A percentile compares a stretch with the other conserved stretches of the same genome.
Conservation (phyloP, 805 yeast species). For the Candida sakaeoensis region DNA sequence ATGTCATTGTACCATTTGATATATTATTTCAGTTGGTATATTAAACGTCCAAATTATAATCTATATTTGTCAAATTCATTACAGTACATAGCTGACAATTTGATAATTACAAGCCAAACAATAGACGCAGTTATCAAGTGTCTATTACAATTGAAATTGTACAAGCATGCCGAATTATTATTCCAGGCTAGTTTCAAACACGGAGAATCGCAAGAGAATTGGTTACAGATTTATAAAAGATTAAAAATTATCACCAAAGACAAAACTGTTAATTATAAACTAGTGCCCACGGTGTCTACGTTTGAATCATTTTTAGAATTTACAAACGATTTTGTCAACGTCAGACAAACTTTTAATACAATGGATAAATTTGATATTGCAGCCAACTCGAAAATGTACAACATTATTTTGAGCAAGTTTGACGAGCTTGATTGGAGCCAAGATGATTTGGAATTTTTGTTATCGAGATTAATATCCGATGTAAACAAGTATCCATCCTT, state of each 20-base stretch:
- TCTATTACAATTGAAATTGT: conserved; percentile 6
- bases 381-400: conserved; percentile 28
- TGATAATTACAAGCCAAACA: background rate
- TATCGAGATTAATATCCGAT: background rate
- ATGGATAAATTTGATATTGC: conserved; percentile 27
- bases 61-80: conserved; percentile 1
- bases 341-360: conserved; percentile 13
- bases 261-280: conserved; percentile 6
- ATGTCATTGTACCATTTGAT: conserved; percentile 9
- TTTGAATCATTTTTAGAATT: conserved; percentile 19
- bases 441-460: conserved; percentile 4
- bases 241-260: conserved; percentile 14
- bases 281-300: conserved; percentile 24
- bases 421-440: conserved; percentile 7
- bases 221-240: conserved; percentile 14
- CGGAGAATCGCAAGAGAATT: conserved; percentile 6
- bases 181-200: conserved; percentile 1
- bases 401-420: conserved; percentile 17
- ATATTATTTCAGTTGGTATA: conserved; percentile 6
- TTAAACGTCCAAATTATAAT: conserved; percentile 1
- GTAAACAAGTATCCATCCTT: background rate
- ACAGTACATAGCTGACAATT: background rate
- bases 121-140: conserved; percentile 5
- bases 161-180: conserved; percentile 4
- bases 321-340: conserved; percentile 11